Evolutionary conservation across 768 basidiomycete genomes (phyloP).

Genomic region (Phylloporus rhodoxanthus): DNA sequence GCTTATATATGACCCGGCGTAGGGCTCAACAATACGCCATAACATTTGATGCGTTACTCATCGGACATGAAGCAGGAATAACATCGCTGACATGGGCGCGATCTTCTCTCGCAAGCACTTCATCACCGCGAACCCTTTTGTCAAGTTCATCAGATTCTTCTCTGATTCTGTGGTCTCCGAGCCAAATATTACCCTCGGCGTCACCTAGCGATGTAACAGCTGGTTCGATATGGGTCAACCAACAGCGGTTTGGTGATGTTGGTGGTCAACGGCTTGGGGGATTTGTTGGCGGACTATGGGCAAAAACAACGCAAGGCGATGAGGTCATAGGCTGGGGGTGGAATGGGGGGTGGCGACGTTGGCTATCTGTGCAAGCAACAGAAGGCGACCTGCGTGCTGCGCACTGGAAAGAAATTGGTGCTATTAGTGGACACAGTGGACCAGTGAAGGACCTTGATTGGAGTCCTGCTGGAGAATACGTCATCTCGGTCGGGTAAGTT

Average conservation of each 20-base stretch:
- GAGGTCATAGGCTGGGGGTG: constrained; percentile 86
- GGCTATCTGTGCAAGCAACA: constrained; percentile 42
- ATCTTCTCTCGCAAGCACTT: constrained; percentile 16
- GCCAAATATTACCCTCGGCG: constrained; percentile 37
- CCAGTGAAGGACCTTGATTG: constrained; percentile 77
- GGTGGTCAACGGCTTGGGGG: constrained; percentile 88
- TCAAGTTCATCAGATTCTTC: constrained; percentile 95
- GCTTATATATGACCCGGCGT: constrained; percentile 1
- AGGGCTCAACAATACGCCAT: constrained; percentile 61
- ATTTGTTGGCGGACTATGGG: constrained; percentile 90
- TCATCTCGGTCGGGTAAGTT: constrained; percentile 77
- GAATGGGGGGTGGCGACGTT: constrained; percentile 91
- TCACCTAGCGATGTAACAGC: constrained; percentile 36
- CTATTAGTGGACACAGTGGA: constrained; percentile 79
- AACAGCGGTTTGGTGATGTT: constrained; percentile 89
- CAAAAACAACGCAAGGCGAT: constrained; percentile 36
- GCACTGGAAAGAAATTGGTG: constrained; percentile 71
- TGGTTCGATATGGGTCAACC: constrained; percentile 79
- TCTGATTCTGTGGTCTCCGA: constrained; percentile 89
- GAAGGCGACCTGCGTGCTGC: constrained; percentile 30
- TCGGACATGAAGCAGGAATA: constrained; percentile 94
- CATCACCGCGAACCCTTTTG: constrained; percentile 51
- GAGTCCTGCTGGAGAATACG: constrained; percentile 81
- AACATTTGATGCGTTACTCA: constrained; percentile 86
- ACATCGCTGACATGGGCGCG: constrained; percentile 86